A percentile compares a stretch with the other conserved stretches of the same genome.
These are phyloP conservation scores for Colletotrichum orbiculare DNA, from an alignment of 2,329 filamentous ascomycete genomes.

Conservation along the genomic window DNA sequence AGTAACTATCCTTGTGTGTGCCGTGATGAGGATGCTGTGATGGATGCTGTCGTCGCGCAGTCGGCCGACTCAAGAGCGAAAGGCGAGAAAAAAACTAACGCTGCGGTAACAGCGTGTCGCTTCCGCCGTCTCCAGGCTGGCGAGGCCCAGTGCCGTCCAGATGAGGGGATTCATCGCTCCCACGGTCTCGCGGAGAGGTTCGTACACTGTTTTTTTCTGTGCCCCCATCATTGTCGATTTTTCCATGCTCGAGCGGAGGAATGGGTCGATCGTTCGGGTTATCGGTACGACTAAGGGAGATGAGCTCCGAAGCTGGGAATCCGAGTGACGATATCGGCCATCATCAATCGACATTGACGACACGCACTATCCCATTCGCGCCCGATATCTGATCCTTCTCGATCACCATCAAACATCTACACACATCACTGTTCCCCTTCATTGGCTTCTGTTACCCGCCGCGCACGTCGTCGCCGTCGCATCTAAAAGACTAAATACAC, in stretches of 20 bases:
- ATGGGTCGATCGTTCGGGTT: constrained; percentile 17
- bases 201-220: constrained; percentile 44
- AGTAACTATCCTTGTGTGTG: constrained; percentile 43
- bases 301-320: constrained; percentile 29
- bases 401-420: not conserved
- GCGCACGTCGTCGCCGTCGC: constrained; percentile 5
- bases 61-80: constrained; percentile 4
- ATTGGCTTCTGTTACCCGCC: not conserved
- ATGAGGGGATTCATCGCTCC: constrained; percentile 69
- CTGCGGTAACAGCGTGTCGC: constrained; percentile 56
- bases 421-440: not conserved
- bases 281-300: constrained; percentile 31
- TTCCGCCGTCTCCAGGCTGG: constrained; percentile 61
- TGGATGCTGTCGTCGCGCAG: constrained; percentile 6
- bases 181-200: constrained; percentile 71
- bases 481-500: constrained; percentile 1
- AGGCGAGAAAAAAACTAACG: constrained; percentile 30
- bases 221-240: constrained; percentile 4
- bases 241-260: not conserved
- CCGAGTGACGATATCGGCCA: constrained; percentile 22
- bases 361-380: not conserved
- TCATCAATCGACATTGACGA: constrained; percentile 3
- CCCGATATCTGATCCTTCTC: not conserved
- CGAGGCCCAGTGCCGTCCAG: constrained; percentile 58
- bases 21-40: constrained; percentile 2